Base-by-base conservation (phyloP, 1,284 basidiomycete genomes). In the Austroboletus sp. region DNA sequence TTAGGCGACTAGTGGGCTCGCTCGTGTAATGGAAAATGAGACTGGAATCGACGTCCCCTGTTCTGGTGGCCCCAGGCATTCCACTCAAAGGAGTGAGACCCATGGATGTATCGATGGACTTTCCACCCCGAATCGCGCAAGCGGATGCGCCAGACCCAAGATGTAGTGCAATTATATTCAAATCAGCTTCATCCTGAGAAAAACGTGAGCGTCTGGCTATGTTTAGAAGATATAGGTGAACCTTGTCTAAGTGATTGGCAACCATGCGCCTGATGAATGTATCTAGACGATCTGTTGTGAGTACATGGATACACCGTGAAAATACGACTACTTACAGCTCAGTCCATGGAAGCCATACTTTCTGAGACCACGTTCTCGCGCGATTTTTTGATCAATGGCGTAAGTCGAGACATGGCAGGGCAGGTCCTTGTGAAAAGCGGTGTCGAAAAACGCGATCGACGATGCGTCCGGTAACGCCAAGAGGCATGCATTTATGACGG, bases 291-390 rank as follows among this genome's bases (percentile, higher is more conserved):
- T 46, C 23, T 63, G 42, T 42, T 65, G 10, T 60, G 35, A 59
- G 44, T 15, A 33, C 34, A 21, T 7, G 33, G 36, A 32, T 3
- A 16, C 25, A 16, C 9, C 4, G 9, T 32, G 3, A 16, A 41
- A 29, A 13, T 30, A 35, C 35, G 37, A 26, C 44, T 5, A 65
- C 78, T 45, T 54, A 78, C 82, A 85, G 52, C 80, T 83, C 32
- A 83, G 68, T 4, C 90, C 90, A 57, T 94, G 91, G 66, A 92
- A 92, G 21, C 90, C 90, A 60, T 92, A 93, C 65, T 90, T 91
- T 57, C 80, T 80, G 36, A 93, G 70, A 0, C 86, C 85, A 3
- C 76, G 73, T 31, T 78, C 66, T 45, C 73, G 67, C 0, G 84
- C 81, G 15, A 82, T 65, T 6, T 74, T 67, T 46, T 76, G 79